A percentile compares a stretch with the other conserved stretches of the same genome.
These are phyloP conservation scores for Ascochyta fabae DNA, from an alignment of 2,329 filamentous ascomycete species.

Conservation along the genomic window DNA sequence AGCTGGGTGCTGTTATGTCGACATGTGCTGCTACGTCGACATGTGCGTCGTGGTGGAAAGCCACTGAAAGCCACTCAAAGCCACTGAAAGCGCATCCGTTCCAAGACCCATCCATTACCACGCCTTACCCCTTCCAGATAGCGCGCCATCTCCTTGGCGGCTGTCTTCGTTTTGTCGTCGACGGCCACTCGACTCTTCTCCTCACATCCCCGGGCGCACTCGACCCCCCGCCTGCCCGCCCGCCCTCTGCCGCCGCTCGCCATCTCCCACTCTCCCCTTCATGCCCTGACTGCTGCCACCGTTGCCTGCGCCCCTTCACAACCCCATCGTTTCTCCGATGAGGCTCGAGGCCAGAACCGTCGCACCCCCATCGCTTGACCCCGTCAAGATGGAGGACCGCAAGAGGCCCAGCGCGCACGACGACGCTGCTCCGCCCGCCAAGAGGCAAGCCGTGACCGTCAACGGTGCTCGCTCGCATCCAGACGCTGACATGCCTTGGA, in stretches of 20 bases:
- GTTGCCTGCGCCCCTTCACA: conserved; percentile 25
- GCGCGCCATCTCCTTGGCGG: neutral
- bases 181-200: conserved; percentile 7
- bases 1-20: neutral
- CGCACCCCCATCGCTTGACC: conserved; percentile 77
- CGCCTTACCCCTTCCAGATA: too few relatives aligned
- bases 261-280: conserved; percentile 27
- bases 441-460: conserved; percentile 76
- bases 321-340: conserved; percentile 71
- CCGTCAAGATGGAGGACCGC: conserved; percentile 98
- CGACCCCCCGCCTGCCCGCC: conserved; percentile 24
- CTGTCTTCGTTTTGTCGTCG: conserved; percentile 12
- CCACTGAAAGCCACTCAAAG: too few relatives aligned
- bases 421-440: conserved; percentile 85
- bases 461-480: conserved; percentile 76
- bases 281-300: conserved; percentile 20
- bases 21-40: neutral
- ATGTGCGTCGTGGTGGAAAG: neutral
- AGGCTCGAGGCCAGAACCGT: conserved; percentile 76
- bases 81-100: too few relatives aligned
- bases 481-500: conserved; percentile 72
- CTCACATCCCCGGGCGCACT: conserved; percentile 28
- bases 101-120: too few relatives aligned
- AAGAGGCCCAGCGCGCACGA: conserved; percentile 89
- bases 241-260: conserved; percentile 19